Evolutionary conservation across 805 yeast genomes (phyloP).

Genomic region (Metschnikowia borealis): DNA sequence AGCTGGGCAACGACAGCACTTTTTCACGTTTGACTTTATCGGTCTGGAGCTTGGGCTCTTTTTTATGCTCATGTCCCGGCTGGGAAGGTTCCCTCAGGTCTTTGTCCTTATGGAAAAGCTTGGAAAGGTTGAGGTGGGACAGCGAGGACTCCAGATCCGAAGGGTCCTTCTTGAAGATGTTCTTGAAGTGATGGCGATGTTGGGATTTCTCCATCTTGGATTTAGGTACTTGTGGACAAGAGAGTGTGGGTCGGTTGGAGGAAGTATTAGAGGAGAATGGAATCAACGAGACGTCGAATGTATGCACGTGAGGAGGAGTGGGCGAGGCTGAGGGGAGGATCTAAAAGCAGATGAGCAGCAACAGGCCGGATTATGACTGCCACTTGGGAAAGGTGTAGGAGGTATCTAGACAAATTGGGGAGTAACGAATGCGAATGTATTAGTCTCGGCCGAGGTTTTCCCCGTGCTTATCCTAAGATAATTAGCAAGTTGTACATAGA

Average conservation of each 20-base stretch:
- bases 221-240: background rate
- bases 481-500: conserved; percentile 4
- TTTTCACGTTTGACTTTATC: background rate
- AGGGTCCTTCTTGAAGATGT: conserved; percentile 21
- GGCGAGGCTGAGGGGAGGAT: background rate
- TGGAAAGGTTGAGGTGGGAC: conserved; percentile 18
- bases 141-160: conserved; percentile 12
- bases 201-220: conserved; percentile 7
- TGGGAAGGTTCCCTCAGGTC: conserved; percentile 1
- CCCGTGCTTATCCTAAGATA: conserved; percentile 2
- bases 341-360: background rate
- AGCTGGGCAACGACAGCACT: conserved; percentile 3
- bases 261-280: background rate
- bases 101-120: conserved; percentile 22
- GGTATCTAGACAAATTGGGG: background rate
- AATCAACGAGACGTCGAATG: background rate
- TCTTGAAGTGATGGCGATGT: conserved; percentile 20
- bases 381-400: background rate
- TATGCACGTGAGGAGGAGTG: background rate
- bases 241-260: background rate
- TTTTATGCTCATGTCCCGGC: background rate
- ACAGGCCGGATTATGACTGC: no score
- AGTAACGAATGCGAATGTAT: background rate
- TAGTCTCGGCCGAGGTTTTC: conserved; percentile 1
- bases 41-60: conserved; percentile 1